Evolutionary conservation across 805 yeast species (phyloP), one percentile per base, ranked within the genome.

Genomic region (Torulaspora maleeae): DNA sequence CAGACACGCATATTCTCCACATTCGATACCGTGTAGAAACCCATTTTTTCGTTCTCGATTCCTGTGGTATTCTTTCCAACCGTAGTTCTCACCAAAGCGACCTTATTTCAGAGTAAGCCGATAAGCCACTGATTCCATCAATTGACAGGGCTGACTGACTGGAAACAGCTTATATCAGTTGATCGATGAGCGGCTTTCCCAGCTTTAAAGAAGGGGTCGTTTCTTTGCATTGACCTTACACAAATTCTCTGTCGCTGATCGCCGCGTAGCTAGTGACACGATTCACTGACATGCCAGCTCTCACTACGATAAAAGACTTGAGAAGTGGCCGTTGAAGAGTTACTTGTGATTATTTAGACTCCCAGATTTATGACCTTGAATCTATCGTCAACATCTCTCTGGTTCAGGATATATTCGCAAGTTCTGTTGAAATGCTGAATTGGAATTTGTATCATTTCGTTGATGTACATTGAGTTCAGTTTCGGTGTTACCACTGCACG

Each of bases 1-100:
- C 95, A 87, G 24, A 87, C 80, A 51, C 89, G 75, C 42, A 83
- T 75, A 60, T 84, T 83, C 56, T 70, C 53, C 35, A 69, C 73
- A 46, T 70, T 72, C 3, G 73, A 61, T 10, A 72, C 69, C 6
- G 69, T 64, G 49, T 63, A 68, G 15, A 64, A 69, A 2, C 51
- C 56, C 59, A 55, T 55, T 20, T 16, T 34, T 16, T 12, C 33
- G 30, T 15, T 4, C 15, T 25, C 24, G 33, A 27, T 15, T 17
- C 27, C 25, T 10, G 15, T 15, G 15, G 20, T 36, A 22, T 36
- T 19, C 19, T n/a, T 36, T 24, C n/a, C 19, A 27, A 5, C 3
- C 41, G 19, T 17, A n/a, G 25, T 17, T 19, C 22, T 16, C 16
- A 17, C 12, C 41, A 19, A 6, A 32, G 25, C 11, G 16, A 38